These are phyloP conservation scores for Hirsutella minnesotensis DNA, from an alignment of 2,329 filamentous ascomycete species.

Conservation along the genomic window DNA sequence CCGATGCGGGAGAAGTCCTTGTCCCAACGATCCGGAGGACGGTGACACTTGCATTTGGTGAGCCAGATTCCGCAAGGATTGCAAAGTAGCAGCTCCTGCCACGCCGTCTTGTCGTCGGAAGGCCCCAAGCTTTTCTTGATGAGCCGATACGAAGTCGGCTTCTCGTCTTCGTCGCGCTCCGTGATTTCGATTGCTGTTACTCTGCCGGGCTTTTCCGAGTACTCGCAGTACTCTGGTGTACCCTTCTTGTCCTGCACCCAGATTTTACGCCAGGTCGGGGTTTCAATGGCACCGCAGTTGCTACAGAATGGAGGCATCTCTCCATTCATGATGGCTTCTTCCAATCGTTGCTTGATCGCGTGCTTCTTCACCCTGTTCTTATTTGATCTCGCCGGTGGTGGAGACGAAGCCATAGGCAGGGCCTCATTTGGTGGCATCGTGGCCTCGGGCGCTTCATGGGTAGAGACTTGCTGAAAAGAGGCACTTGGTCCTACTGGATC, in stretches of 20 bases:
- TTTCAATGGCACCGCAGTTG: conserved; percentile 92
- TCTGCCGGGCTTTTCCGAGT: conserved; percentile 59
- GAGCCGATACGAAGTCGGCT: conserved; percentile 56
- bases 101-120: conserved; percentile 53
- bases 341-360: conserved; percentile 45
- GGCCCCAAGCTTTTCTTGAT: conserved; percentile 61
- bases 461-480: conserved; percentile 11
- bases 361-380: conserved; percentile 54
- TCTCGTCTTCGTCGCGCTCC: conserved; percentile 49
- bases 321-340: conserved; percentile 60
- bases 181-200: conserved; percentile 64
- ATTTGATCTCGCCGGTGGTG: conserved; percentile 39
- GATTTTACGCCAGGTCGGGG: conserved; percentile 89
- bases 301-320: conserved; percentile 79
- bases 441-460: conserved; percentile 19
- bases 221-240: conserved; percentile 55
- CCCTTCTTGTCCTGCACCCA: conserved; percentile 69
- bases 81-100: conserved; percentile 67
- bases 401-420: conserved; percentile 22
- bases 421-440: conserved; percentile 32
- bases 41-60: conserved; percentile 73
- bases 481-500: conserved; percentile 24
- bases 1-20: conserved; percentile 43
- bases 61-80: conserved; percentile 97
- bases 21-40: conserved; percentile 76